phyloP scores from a whole-genome alignment of 192 early-diverging fungal species.

The Backusella westeae region DNA sequence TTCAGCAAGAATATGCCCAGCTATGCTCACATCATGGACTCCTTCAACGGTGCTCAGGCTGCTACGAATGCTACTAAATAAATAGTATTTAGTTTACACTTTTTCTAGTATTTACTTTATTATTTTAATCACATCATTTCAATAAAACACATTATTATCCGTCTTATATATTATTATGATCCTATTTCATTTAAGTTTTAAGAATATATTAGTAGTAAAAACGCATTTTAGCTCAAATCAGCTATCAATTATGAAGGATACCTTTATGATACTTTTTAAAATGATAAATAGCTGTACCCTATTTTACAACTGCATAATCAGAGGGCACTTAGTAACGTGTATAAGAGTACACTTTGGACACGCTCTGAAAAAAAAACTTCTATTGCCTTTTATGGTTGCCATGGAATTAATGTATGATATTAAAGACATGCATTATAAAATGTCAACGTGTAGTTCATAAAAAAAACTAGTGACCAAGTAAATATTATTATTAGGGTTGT shows the following conservation, averaged over 20 bases:
- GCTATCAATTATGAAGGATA: too few species aligned
- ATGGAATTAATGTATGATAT: not conserved
- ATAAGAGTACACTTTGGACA: too few species aligned
- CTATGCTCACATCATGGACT: not conserved
- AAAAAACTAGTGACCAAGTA: not conserved
- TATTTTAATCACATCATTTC: not conserved
- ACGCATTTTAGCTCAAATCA: not conserved
- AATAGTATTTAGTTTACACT: not conserved
- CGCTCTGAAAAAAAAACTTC: too few species aligned
- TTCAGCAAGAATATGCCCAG: not conserved
- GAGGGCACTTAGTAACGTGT: too few species aligned
- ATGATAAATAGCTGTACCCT: too few species aligned
- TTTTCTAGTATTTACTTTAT: not conserved
- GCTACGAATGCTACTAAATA: not conserved
- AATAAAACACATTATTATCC: not conserved
- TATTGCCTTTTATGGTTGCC: not conserved
- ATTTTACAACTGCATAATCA: too few species aligned
- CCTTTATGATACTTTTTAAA: not conserved
- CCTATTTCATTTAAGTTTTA: not conserved
- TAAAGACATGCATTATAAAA: not conserved
- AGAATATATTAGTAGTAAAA: not conserved
- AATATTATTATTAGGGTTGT: not conserved
- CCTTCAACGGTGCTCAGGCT: not conserved
- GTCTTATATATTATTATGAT: not conserved
- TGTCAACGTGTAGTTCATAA: not conserved